Base-by-base conservation (phyloP, 139 green algal genomes). In the Zygnema circumcarinatum region DNA sequence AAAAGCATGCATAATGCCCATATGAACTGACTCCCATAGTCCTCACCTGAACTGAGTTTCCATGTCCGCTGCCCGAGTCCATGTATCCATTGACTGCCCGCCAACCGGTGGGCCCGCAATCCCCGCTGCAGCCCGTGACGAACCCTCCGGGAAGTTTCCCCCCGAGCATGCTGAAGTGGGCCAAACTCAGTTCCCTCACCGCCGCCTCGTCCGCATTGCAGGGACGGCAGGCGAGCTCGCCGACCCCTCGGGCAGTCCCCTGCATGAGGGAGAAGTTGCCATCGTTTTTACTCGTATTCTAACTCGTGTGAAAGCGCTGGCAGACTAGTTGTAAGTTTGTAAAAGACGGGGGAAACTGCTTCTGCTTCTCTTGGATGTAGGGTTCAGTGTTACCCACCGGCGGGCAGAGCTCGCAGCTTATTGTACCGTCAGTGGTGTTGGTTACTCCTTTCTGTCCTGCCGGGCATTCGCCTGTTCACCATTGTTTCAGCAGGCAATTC, bases 21-120 rank as follows among this genome's bases (percentile, higher is more conserved):
- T n/a, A n/a, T n/a, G n/a, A n/a, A n/a, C n/a, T n/a, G n/a, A n/a
- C n/a, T n/a, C n/a, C n/a, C n/a, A n/a, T n/a, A n/a, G 35, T 22
- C 36, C 76, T 62, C 39, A 84, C 76, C 0, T 33, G 39, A 35
- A 62, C 76, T 16, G 76, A 38, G 38, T 76, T 32, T 67, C 81
- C 81, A 32, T 87, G 81, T n/a, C 62, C 62, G 0, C 33, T 73
- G 35, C 81, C 81, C 2, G 81, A 81, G 38, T 87, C 81, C 39
- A 87, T 72, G 33, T 42, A 35, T 1, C 42, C 81, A 31, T 87
- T 81, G 1, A 81, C 56, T 32, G 67, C 53, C 31, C 69, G 56
- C 81, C 81, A 87, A 2, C 81, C 81, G 67, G 33, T 33, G 0
- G 81, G 36, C 22, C 62, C 81, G 62, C 81, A 87, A n/a, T 87